These are phyloP conservation scores for Fistulifera pelliculosa DNA, from an alignment of 108 stramenopile species.

Conservation along the genomic window DNA sequence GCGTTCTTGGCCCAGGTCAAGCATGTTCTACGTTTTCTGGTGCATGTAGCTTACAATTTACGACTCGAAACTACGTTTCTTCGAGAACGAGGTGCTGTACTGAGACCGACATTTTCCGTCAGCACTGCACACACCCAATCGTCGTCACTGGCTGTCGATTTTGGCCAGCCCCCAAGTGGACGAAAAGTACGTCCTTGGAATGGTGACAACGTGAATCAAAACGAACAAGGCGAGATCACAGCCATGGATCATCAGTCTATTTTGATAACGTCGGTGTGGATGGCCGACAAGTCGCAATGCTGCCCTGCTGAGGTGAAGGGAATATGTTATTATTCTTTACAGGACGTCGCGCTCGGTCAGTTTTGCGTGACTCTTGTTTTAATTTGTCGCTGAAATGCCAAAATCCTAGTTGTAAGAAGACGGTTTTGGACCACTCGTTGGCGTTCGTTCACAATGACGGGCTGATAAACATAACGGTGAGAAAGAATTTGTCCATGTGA, in stretches of 20 bases:
- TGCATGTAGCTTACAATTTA: conserved; percentile 88
- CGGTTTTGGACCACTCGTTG: conserved; percentile 84
- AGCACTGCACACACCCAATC: conserved; percentile 36
- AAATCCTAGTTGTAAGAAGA: conserved; percentile 87
- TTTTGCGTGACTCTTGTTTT: conserved; percentile 93
- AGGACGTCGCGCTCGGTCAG: conserved; percentile 89
- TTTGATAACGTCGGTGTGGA: conserved; percentile 91
- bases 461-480: conserved; percentile 77
- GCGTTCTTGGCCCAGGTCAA: conserved; percentile 84
- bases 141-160: conserved; percentile 75
- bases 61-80: conserved; percentile 88
- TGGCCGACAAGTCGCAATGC: conserved; percentile 89
- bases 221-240: conserved; percentile 58
- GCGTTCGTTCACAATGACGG: conserved; percentile 92
- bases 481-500: background rate
- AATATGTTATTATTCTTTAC: conserved; percentile 87
- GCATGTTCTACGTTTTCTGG: conserved; percentile 68
- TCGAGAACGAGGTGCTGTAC: conserved; percentile 69
- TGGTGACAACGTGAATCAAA: conserved; percentile 59
- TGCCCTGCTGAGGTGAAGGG: conserved; percentile 94
- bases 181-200: conserved; percentile 79
- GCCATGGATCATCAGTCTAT: conserved; percentile 88
- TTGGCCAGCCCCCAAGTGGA: conserved; percentile 50
- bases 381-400: conserved; percentile 87
- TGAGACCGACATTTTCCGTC: conserved; percentile 41